Evolutionary conservation across 768 basidiomycete species (phyloP).

Genomic region (Suillus ampliporus): DNA sequence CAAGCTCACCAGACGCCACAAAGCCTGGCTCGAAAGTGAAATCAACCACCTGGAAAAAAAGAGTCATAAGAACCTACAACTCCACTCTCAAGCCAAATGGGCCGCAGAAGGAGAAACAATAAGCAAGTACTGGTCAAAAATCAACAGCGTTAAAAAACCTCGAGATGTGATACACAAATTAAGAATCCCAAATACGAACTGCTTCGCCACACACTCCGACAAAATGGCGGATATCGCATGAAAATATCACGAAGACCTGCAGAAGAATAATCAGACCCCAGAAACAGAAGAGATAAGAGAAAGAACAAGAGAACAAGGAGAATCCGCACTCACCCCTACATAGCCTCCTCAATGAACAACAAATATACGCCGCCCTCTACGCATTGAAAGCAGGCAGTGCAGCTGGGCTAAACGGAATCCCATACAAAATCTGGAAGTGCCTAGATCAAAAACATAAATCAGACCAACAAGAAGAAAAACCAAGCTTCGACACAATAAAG

Average conservation of each 20-base stretch:
- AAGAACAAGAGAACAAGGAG: too few relatives aligned
- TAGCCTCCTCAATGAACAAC: background rate
- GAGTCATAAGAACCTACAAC: background rate
- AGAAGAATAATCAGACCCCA: too few relatives aligned
- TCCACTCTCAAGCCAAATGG: background rate
- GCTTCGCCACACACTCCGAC: constrained; percentile 5
- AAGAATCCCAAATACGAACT: background rate
- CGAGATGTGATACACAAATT: constrained; percentile 28
- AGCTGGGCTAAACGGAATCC: constrained; percentile 29
- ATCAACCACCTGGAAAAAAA: constrained; percentile 13
- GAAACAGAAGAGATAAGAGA: too few relatives aligned
- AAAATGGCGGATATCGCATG: constrained; percentile 41
- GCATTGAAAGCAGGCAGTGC: constrained; percentile 24
- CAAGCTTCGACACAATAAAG: constrained; percentile 14
- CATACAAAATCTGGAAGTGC: constrained; percentile 36
- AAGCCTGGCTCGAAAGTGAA: background rate
- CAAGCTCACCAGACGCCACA: background rate
- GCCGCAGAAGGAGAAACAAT: constrained; percentile 20
- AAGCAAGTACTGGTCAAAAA: constrained; percentile 25
- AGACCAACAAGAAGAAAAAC: background rate
- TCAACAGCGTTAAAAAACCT: constrained; percentile 13
- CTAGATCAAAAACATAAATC: background rate
- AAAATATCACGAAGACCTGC: constrained; percentile 31
- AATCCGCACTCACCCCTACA: too few relatives aligned
- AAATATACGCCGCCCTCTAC: constrained; percentile 18